Conservation (phyloP, 2,329 filamentous ascomycete species). For the Aspergillus aculeatinus region DNA sequence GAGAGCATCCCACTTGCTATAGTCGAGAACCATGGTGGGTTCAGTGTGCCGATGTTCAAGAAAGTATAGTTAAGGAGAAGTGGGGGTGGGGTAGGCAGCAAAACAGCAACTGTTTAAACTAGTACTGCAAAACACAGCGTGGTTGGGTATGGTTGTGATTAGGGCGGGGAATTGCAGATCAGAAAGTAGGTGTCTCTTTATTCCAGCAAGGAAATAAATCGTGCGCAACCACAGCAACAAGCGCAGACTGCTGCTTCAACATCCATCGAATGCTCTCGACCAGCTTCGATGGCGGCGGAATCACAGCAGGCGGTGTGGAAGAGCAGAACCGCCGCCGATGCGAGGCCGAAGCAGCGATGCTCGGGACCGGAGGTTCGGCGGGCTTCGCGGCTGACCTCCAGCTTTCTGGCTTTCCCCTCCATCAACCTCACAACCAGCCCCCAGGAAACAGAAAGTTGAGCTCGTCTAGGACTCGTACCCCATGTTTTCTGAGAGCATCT, state of each 20-base stretch:
- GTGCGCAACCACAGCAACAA: neutral
- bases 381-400: conserved; percentile 11
- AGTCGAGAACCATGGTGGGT: conserved; percentile 59
- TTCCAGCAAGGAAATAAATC: neutral
- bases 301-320: conserved; percentile 24
- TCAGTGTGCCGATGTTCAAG: neutral
- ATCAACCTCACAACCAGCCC: conserved; percentile 4
- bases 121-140: neutral
- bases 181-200: neutral
- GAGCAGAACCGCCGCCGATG: conserved; percentile 29
- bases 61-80: conserved; percentile 21
- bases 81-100: conserved; percentile 18
- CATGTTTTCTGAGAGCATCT: conserved; percentile 8
- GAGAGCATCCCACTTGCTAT: conserved; percentile 70
- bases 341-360: conserved; percentile 16
- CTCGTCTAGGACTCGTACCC: conserved; percentile 21
- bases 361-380: conserved; percentile 12
- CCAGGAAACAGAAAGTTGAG: conserved; percentile 2
- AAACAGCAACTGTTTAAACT: neutral
- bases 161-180: neutral
- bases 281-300: conserved; percentile 27
- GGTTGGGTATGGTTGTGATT: neutral
- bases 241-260: conserved; percentile 5
- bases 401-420: neutral
- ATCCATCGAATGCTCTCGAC: conserved; percentile 35